Conservation (phyloP, 2,329 filamentous ascomycete genomes). For the Zarea fungicola region DNA sequence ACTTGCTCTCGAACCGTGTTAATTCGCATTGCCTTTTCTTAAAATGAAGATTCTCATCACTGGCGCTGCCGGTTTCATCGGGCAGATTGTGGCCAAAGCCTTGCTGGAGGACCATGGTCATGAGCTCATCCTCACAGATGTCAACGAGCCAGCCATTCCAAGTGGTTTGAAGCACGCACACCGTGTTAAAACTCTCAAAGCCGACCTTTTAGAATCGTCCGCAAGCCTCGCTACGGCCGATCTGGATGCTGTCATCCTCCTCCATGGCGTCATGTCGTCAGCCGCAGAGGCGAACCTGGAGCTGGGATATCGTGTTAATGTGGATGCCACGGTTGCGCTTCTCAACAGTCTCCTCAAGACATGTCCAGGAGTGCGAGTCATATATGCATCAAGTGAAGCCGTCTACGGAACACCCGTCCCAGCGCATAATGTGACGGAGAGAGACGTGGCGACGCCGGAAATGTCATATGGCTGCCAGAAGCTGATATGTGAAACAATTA, state of each 20-base stretch:
- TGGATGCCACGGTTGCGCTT: conserved; percentile 48
- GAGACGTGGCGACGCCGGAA: conserved; percentile 47
- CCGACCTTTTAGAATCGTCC: conserved; percentile 19
- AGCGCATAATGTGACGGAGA: conserved; percentile 33
- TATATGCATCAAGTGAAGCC: conserved; percentile 54
- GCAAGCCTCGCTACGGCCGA: not conserved
- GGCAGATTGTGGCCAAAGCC: conserved; percentile 53
- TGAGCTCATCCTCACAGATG: conserved; percentile 51
- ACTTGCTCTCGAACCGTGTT: no score
- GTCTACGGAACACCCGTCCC: conserved; percentile 49
- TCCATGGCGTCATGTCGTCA: conserved; percentile 61
- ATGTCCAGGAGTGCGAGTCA: no score
- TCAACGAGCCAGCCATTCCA: conserved; percentile 48
- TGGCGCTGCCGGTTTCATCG: conserved; percentile 59
- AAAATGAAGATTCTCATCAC: conserved; percentile 54
- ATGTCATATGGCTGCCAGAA: conserved; percentile 58
- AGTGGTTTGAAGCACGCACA: conserved; percentile 21
- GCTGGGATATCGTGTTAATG: conserved; percentile 41
- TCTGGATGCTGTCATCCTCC: conserved; percentile 48
- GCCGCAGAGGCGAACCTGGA: conserved; percentile 54
- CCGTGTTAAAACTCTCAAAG: conserved; percentile 23
- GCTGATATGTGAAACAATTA: conserved; percentile 49
- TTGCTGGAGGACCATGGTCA: conserved; percentile 40
- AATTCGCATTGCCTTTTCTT: no score
- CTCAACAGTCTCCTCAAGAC: conserved; percentile 37